Evolutionary conservation across 2,329 filamentous ascomycete genomes (phyloP), one percentile per base, ranked within the genome.

Genomic region (Metarhizium robertsii): DNA sequence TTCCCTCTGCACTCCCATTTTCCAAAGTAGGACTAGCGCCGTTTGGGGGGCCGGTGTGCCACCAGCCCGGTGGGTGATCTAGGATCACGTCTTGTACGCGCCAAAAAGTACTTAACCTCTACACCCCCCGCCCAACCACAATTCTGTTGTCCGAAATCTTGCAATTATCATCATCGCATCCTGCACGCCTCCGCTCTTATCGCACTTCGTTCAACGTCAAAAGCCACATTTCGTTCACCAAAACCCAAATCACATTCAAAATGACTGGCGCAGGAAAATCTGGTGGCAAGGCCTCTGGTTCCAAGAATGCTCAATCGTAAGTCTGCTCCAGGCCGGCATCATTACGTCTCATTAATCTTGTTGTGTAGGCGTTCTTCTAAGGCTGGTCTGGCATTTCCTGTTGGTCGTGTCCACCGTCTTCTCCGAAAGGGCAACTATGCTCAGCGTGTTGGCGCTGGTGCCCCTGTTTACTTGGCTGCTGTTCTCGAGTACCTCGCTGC

Each of bases 201-300:
- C 43, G 14, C 16, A 20, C 40, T n/a, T 48, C 29, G 8, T 60
- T 60, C 61, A 60, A 57, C 61, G 13, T 16, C 7, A 20, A 20
- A 59, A 51, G 58, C 59, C 54, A 61, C 57, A 47, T 11, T 32
- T 30, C 14, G 57, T 57, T 60, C 62, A 63, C 51, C 47, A 66
- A 65, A 40, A 42, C 67, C 1, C 32, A 34, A 70, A 48, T 25
- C 8, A 32, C 64, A 65, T 69, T 83, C 87, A 96, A 90, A 88
- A 99, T 99, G 94, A 95, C 94, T 90, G 92, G 92, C 85, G 92
- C 92, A 78, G 94, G 94, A 79, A 99, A 99, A 81, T 96, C 92
- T 80, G 94, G 94, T 79, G 94, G 94, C 86, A 97, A 97, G 88
- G 92, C 92, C 82, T 92, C 88, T 80, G 91, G 92, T 81, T 87